Evolutionary conservation across 2,329 filamentous ascomycete genomes (phyloP).

Genomic region (Penicillium crustosum): DNA sequence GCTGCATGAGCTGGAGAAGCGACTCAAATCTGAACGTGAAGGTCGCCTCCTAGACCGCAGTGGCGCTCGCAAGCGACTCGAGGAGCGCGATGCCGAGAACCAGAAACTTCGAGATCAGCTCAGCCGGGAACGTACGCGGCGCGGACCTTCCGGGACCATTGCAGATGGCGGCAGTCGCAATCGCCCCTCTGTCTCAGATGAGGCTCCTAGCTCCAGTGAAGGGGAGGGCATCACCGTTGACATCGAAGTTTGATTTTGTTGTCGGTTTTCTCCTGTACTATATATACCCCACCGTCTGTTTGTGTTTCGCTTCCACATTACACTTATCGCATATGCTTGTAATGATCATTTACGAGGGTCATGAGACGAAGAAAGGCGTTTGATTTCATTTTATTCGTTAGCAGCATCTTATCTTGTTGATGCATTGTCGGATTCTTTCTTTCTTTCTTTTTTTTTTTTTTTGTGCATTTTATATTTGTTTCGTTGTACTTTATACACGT

Average conservation of each 20-base stretch:
- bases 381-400: constrained; percentile 5
- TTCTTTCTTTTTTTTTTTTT: background rate
- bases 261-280: constrained; percentile 8
- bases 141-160: constrained; percentile 28
- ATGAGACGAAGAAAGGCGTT: constrained; percentile 19
- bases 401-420: background rate
- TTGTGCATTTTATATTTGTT: constrained; percentile 2
- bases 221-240: constrained; percentile 40
- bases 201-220: constrained; percentile 39
- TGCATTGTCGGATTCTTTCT: background rate
- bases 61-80: constrained; percentile 75
- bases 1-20: constrained; percentile 80
- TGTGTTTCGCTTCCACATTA: constrained; percentile 8
- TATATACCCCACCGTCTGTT: constrained; percentile 16
- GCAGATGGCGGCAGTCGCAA: constrained; percentile 22
- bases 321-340: constrained; percentile 12
- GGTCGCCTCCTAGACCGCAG: constrained; percentile 79
- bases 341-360: constrained; percentile 21
- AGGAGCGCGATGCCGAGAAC: constrained; percentile 73
- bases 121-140: constrained; percentile 54
- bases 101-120: constrained; percentile 66
- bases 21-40: constrained; percentile 87
- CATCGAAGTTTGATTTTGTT: constrained; percentile 36
- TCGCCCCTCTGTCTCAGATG: constrained; percentile 25
- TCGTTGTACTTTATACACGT: constrained; percentile 22